These are phyloP conservation scores for Aspergillus tubingensis DNA, from an alignment of 2,329 filamentous ascomycete species.

Conservation along the genomic window DNA sequence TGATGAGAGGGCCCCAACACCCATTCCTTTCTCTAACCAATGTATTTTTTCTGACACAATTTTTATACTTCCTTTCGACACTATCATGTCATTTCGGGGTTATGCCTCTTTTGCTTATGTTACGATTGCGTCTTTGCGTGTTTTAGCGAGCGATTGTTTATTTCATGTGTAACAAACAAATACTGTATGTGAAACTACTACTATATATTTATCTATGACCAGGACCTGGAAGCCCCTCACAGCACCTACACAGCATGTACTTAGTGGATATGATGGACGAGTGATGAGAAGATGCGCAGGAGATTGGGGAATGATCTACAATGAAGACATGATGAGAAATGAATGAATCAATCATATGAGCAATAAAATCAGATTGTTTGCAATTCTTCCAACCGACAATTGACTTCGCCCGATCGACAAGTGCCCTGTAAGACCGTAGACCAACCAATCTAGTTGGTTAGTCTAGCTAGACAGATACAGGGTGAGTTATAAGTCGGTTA, in stretches of 20 bases:
- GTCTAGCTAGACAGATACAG: no score
- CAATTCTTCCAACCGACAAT: no score
- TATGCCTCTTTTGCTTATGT: neutral
- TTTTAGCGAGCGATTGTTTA: neutral
- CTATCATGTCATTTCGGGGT: neutral
- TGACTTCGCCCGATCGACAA: no score
- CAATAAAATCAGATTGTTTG: neutral
- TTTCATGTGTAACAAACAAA: neutral
- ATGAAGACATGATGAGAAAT: no score
- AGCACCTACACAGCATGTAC: neutral
- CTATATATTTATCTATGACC: neutral
- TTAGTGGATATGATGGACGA: neutral
- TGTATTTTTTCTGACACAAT: conserved; percentile 5
- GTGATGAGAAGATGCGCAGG: neutral
- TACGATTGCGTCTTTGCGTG: neutral
- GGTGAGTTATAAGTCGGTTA: neutral
- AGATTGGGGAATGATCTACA: neutral
- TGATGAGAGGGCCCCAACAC: neutral
- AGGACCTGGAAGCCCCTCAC: neutral
- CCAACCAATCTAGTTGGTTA: no score
- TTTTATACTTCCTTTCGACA: neutral
- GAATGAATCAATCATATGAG: neutral
- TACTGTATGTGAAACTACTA: neutral
- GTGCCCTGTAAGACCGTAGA: no score
- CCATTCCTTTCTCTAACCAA: neutral